phyloP scores from a whole-genome alignment of 495 filamentous ascomycete species.

The Mytilinidion resinicola region DNA sequence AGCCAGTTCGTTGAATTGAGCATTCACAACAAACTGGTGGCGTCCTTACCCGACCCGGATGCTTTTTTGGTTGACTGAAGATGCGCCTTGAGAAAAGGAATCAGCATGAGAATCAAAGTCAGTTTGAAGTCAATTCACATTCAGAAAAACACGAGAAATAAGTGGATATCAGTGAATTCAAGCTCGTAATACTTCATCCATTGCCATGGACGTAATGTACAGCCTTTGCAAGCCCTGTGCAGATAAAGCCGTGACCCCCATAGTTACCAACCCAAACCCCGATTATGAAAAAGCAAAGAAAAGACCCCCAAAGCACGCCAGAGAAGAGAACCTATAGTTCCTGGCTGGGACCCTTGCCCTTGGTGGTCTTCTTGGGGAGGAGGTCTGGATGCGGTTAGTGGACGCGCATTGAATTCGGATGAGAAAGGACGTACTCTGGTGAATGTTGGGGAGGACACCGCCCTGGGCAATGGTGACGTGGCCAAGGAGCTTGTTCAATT shows the following conservation, averaged over 20 bases:
- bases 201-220: slow-evolving; percentile 88
- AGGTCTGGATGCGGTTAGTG: slow-evolving; percentile 65
- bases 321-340: slow-evolving; percentile 64
- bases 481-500: slow-evolving; percentile 98
- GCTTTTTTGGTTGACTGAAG: too few species aligned
- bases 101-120: too few species aligned
- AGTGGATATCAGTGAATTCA: slow-evolving; percentile 29
- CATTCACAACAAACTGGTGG: too few species aligned
- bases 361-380: slow-evolving; percentile 94
- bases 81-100: too few species aligned
- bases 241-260: slow-evolving; percentile 66
- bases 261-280: slow-evolving; percentile 72
- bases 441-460: slow-evolving; percentile 98
- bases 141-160: too few species aligned
- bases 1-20: too few species aligned
- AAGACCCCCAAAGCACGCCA: slow-evolving; percentile 37
- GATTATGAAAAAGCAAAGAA: slow-evolving; percentile 70
- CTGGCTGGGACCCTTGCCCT: slow-evolving; percentile 84
- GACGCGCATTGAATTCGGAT: background rate
- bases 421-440: slow-evolving; percentile 70
- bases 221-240: slow-evolving; percentile 57
- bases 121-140: too few species aligned
- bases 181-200: slow-evolving; percentile 42
- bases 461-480: slow-evolving; percentile 99
- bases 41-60: too few species aligned